Percentiles rank a stretch among this genome's conserved stretches.
These are phyloP conservation scores for Datisca glomerata DNA, from an alignment of 306 rosid genomes.

Conservation along the genomic window DNA sequence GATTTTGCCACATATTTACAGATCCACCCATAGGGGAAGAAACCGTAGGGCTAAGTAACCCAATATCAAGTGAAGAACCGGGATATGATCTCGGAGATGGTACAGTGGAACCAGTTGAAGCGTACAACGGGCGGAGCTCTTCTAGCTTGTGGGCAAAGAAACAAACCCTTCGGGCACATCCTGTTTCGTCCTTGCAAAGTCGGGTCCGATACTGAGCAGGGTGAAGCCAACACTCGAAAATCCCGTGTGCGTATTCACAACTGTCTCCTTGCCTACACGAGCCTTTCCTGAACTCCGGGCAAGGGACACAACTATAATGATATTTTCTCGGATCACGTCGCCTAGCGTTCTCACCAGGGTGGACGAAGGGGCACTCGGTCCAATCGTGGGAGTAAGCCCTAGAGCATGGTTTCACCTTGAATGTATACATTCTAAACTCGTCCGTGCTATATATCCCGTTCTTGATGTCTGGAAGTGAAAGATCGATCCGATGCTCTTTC, in stretches of 20 bases:
- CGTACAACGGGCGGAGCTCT: slow-evolving; percentile 81
- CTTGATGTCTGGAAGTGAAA: slow-evolving; percentile 78
- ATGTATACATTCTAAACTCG: slow-evolving; percentile 80
- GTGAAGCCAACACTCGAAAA: slow-evolving; percentile 91
- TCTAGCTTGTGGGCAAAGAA: slow-evolving; percentile 81
- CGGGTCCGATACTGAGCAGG: slow-evolving; percentile 88
- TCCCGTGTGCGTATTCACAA: slow-evolving; percentile 88
- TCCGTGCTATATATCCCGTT: slow-evolving; percentile 70
- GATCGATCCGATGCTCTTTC: slow-evolving; percentile 66
- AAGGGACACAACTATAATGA: slow-evolving; percentile 75
- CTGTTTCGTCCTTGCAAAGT: slow-evolving; percentile 75
- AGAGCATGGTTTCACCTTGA: slow-evolving; percentile 85
- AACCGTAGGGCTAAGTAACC: slow-evolving; percentile 37
- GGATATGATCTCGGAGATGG: slow-evolving; percentile 62
- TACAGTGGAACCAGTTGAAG: slow-evolving; percentile 78
- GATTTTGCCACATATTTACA: slow-evolving; percentile 56
- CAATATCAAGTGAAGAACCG: slow-evolving; percentile 34
- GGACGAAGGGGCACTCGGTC: slow-evolving; percentile 92
- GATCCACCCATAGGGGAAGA: slow-evolving; percentile 40
- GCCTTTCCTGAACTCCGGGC: slow-evolving; percentile 79
- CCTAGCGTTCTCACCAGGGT: slow-evolving; percentile 89
- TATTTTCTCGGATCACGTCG: slow-evolving; percentile 77
- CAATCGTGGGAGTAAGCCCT: slow-evolving; percentile 95
- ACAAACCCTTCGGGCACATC: slow-evolving; percentile 65
- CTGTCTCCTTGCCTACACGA: slow-evolving; percentile 65